phyloP scores from a whole-genome alignment of 31 red algal genomes.

The Endocladia muricata region DNA sequence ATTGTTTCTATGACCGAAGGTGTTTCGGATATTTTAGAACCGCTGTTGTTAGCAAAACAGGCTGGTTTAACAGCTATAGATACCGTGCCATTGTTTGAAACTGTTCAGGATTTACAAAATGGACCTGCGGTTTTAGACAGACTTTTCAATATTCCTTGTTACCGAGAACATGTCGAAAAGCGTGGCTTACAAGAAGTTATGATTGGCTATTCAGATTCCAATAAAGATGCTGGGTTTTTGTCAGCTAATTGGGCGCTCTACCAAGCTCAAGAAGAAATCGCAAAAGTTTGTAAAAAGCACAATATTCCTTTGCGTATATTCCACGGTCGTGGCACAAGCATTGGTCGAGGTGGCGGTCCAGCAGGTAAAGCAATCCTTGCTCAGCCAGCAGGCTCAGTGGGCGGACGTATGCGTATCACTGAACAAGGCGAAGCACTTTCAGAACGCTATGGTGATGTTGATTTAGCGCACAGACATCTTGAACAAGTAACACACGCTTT shows the following conservation, averaged over 20 bases:
- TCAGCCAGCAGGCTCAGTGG: constrained; percentile 91
- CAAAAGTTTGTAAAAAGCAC: constrained; percentile 62
- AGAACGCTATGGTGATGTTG: constrained; percentile 87
- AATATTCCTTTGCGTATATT: constrained; percentile 85
- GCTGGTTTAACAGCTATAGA: constrained; percentile 29
- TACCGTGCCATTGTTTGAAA: constrained; percentile 92
- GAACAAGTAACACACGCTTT: constrained; percentile 92
- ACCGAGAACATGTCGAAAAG: constrained; percentile 54
- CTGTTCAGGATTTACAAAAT: constrained; percentile 71
- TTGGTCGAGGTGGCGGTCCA: constrained; percentile 88
- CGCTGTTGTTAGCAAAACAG: too few relatives aligned
- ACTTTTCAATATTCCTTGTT: constrained; percentile 76
- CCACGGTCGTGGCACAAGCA: constrained; percentile 86
- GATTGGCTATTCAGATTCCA: constrained; percentile 94
- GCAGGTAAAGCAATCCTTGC: constrained; percentile 91
- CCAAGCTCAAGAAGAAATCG: constrained; percentile 87
- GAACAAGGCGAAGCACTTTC: constrained; percentile 95
- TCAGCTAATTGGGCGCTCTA: constrained; percentile 94
- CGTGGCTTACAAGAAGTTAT: constrained; percentile 91
- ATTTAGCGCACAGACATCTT: constrained; percentile 63
- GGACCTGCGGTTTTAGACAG: constrained; percentile 46
- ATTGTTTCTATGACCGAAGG: constrained; percentile 95
- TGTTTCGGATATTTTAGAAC: constrained; percentile 90
- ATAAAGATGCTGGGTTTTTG: constrained; percentile 90
- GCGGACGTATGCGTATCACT: constrained; percentile 85